A percentile compares a stretch with the other conserved stretches of the same genome.
These are phyloP conservation scores for Podila epigama DNA, from an alignment of 192 early-diverging fungal genomes.

Conservation along the genomic window DNA sequence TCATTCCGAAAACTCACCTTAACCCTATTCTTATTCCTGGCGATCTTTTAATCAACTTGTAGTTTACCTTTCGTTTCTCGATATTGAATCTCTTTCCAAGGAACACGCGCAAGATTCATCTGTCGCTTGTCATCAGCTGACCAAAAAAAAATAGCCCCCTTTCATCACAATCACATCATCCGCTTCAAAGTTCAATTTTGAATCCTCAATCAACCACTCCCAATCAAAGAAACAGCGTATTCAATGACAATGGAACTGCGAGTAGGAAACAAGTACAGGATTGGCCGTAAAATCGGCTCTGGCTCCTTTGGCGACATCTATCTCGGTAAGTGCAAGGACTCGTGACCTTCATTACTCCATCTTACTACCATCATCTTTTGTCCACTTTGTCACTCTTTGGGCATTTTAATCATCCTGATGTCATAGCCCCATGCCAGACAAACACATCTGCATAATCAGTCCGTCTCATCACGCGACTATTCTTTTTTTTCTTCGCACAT, in stretches of 20 bases:
- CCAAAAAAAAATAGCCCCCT: too few relatives aligned
- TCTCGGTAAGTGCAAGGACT: constrained; percentile 68
- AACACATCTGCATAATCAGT: too few relatives aligned
- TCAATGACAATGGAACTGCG: constrained; percentile 74
- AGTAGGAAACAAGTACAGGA: constrained; percentile 93
- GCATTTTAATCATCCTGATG: too few relatives aligned
- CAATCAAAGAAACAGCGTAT: not conserved
- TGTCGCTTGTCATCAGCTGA: too few relatives aligned
- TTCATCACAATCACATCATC: not conserved
- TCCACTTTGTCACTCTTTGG: not conserved
- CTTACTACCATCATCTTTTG: not conserved
- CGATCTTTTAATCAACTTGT: not conserved
- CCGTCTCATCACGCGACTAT: too few relatives aligned
- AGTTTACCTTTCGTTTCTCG: too few relatives aligned
- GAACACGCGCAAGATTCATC: too few relatives aligned
- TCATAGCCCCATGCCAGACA: too few relatives aligned
- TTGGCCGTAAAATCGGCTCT: constrained; percentile 95
- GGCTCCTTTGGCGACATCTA: constrained; percentile 99
- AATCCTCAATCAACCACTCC: not conserved
- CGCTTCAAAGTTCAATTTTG: not conserved
- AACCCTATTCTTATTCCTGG: not conserved
- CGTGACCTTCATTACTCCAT: not conserved
- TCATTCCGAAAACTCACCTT: not conserved
- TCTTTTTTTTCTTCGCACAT: too few relatives aligned
- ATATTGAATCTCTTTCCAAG: too few relatives aligned